Evolutionary conservation across 2,329 filamentous ascomycete genomes (phyloP), one percentile per base, ranked within the genome.

Genomic region (Cercospora sesami): DNA sequence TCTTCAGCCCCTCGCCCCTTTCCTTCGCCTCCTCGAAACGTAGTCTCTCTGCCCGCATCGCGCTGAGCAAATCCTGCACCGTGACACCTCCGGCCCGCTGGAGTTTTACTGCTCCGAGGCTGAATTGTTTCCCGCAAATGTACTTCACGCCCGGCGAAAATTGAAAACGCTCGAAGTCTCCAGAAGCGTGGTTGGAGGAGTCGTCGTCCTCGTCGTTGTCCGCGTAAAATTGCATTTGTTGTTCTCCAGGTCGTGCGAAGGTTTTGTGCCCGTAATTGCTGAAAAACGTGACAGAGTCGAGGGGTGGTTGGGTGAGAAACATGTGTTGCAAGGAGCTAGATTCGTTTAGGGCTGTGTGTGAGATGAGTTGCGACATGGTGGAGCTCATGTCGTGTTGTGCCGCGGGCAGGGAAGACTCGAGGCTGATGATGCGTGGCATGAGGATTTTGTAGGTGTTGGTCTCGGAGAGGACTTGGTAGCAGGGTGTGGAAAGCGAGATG

Each of bases 401-500:
- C n/a, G 10, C 10, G 18, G 45, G 5, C 0, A 21, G 21, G 42
- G 42, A 48, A 5, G 8, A 16, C n/a, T 51, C n/a, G 12, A 26
- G 1, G 4, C 5, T 8, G 55, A 58, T 18, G 16, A 33, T 33
- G 33, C 26, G 9, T 26, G 65, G 53, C 9, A 64, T 31, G 18
- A 67, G 1, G 2, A 26, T 33, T 1, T 60, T 66, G 30, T 65
- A 21, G 23, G 45, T 28, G 7, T 26, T 53, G 5, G 58, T 18
- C 2, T 14, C n/a, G 30, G 26, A 10, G 21, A 69, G 51, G 42
- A 64, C 21, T 26, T 31, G 12, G 51, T 31, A 3, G 53, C 65
- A 67, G 4, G 68, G 30, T 5, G 42, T 60, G 31, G 60, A 48
- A 4, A 67, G 59, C 9, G 59, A 30, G 12, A 65, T 28, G 64